A percentile compares a stretch with the other conserved stretches of the same genome.
Conservation (phyloP, 352 stramenopile species). For the Globisporangium iwayamae region DNA sequence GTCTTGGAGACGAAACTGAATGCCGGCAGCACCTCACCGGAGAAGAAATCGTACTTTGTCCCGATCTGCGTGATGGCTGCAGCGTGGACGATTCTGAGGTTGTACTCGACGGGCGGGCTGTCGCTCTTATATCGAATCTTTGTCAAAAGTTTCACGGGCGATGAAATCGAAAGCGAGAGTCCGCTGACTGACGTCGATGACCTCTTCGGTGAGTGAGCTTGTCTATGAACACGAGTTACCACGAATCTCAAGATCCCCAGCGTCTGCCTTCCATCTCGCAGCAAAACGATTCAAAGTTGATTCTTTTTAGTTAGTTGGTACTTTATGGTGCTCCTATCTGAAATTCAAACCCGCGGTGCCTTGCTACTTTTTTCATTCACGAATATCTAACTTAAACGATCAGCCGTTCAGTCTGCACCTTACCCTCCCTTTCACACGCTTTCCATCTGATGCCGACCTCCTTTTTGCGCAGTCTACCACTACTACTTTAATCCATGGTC, state of each 20-base stretch:
- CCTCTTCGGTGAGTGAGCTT: slow-evolving; percentile 12
- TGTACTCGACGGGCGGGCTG: slow-evolving; percentile 71
- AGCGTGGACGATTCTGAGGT: slow-evolving; percentile 57
- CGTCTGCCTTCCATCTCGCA: background rate
- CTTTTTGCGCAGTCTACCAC: slow-evolving; percentile 7
- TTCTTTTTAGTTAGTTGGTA: slow-evolving; percentile 5
- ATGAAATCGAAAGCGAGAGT: background rate
- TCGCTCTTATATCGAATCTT: slow-evolving; percentile 11
- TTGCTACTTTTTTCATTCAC: slow-evolving; percentile 13
- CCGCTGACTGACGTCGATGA: slow-evolving; percentile 2
- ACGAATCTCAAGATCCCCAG: background rate
- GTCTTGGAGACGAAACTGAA: slow-evolving; percentile 60
- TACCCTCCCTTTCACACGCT: background rate
- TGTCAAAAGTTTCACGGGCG: background rate
- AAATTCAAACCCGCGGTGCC: slow-evolving; percentile 6
- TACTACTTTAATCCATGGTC: slow-evolving; percentile 26
- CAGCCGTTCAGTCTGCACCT: background rate
- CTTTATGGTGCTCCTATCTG: slow-evolving; percentile 11
- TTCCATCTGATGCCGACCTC: background rate
- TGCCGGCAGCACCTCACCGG: slow-evolving; percentile 11
- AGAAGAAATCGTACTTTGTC: slow-evolving; percentile 45
- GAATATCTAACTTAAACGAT: slow-evolving; percentile 16
- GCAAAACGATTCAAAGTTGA: slow-evolving; percentile 3
- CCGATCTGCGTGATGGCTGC: slow-evolving; percentile 55
- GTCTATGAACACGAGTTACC: background rate